phyloP scores from a whole-genome alignment of 2,329 filamentous ascomycete species.

The Rutstroemia sp. region DNA sequence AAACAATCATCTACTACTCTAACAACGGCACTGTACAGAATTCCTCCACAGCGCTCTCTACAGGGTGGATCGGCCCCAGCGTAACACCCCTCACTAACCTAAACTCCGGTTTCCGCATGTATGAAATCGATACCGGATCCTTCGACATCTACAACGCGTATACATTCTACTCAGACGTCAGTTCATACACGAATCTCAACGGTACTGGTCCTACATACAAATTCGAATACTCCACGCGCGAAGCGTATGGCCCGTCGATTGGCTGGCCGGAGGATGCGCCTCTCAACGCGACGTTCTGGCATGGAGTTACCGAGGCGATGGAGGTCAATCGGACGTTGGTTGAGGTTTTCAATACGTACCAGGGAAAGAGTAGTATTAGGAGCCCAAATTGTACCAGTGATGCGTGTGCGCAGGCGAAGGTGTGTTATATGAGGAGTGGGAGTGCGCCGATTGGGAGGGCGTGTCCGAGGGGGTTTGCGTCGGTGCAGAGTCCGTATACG shows the following conservation, averaged over 20 bases:
- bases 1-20: conserved; percentile 46
- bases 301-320: conserved; percentile 49
- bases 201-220: conserved; percentile 38
- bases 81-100: conserved; percentile 47
- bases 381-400: conserved; percentile 44
- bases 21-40: conserved; percentile 40
- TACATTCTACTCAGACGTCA: conserved; percentile 46
- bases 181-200: conserved; percentile 33
- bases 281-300: conserved; percentile 53
- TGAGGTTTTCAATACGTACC: conserved; percentile 40
- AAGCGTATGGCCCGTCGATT: conserved; percentile 38
- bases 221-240: conserved; percentile 44
- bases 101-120: conserved; percentile 45
- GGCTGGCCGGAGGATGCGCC: conserved; percentile 41
- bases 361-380: conserved; percentile 43
- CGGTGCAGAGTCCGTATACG: conserved; percentile 32
- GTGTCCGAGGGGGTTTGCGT: conserved; percentile 44
- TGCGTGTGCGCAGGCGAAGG: conserved; percentile 44
- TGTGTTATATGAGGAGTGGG: conserved; percentile 52
- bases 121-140: conserved; percentile 45
- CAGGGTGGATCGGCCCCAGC: conserved; percentile 44
- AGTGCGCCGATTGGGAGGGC: conserved; percentile 42
- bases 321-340: conserved; percentile 42
- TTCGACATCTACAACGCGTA: conserved; percentile 48
- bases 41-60: conserved; percentile 36